phyloP scores from a whole-genome alignment of 2,329 filamentous ascomycete genomes.

The Gnomoniopsis smithogilvyi region DNA sequence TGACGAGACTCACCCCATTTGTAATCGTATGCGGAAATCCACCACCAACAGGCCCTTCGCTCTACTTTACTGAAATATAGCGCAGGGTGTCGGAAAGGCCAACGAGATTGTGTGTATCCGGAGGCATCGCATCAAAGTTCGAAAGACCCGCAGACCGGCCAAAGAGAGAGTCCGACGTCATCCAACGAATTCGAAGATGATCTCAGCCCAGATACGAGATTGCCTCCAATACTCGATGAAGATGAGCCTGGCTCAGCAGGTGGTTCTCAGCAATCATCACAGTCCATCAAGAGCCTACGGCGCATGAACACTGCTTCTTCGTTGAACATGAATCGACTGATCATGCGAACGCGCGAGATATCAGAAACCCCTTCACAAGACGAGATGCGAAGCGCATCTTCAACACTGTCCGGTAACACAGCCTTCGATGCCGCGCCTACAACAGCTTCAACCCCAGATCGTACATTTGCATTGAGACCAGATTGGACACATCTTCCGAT shows the following conservation, averaged over 20 bases:
- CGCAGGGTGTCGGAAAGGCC: constrained; percentile 84
- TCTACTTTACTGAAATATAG: constrained; percentile 18
- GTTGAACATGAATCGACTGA: constrained; percentile 30
- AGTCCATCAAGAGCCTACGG: constrained; percentile 26
- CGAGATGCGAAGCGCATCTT: constrained; percentile 49
- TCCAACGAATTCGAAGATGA: constrained; percentile 53
- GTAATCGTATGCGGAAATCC: constrained; percentile 60
- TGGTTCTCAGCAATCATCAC: constrained; percentile 20
- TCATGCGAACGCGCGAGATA: constrained; percentile 36
- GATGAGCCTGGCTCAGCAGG: constrained; percentile 41
- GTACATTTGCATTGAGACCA: constrained; percentile 25
- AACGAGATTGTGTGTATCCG: constrained; percentile 86
- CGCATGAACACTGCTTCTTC: constrained; percentile 37
- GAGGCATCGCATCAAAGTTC: constrained; percentile 50
- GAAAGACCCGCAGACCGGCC: constrained; percentile 37
- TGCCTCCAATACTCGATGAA: constrained; percentile 55
- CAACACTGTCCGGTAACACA: constrained; percentile 46
- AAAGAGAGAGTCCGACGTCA: constrained; percentile 49
- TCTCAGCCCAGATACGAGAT: constrained; percentile 40
- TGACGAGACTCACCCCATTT: constrained; percentile 83
- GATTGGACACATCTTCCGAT: constrained; percentile 59
- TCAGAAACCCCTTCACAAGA: constrained; percentile 54
- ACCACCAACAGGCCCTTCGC: not conserved
- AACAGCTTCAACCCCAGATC: constrained; percentile 28
- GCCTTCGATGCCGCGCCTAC: constrained; percentile 33